Percentiles rank a stretch among this genome's conserved stretches.
Conservation (phyloP, 768 basidiomycete genomes). For the Trametes cingulata region DNA sequence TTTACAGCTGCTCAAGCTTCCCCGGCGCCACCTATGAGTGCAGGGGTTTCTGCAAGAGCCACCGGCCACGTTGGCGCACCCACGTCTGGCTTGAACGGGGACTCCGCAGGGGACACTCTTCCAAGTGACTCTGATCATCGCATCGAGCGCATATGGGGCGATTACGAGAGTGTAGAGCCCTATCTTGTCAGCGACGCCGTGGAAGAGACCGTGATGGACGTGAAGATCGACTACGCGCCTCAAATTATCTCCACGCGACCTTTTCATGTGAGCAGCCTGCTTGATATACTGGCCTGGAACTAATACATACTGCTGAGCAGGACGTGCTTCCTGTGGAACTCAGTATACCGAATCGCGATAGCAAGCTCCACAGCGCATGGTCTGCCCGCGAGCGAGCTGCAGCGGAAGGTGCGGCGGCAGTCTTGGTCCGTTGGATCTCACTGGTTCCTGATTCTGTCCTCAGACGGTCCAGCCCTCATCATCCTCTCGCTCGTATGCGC, state of each 20-base stretch:
- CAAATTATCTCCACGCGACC: slow-evolving; percentile 46
- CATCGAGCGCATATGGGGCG: slow-evolving; percentile 82
- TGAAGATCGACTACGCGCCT: slow-evolving; percentile 57
- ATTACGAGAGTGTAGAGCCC: slow-evolving; percentile 81
- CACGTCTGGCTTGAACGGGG: slow-evolving; percentile 8
- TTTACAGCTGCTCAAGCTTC: slow-evolving; percentile 36
- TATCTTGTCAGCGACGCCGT: slow-evolving; percentile 53
- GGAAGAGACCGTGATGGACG: slow-evolving; percentile 51
- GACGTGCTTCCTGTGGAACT: slow-evolving; percentile 80
- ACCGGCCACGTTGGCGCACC: slow-evolving; percentile 1
- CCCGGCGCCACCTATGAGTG: slow-evolving; percentile 35
- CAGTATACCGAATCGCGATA: slow-evolving; percentile 65
- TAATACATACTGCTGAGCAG: slow-evolving; percentile 34
- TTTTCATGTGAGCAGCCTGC: slow-evolving; percentile 53
- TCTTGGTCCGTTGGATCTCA: neutral
- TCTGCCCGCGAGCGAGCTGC: slow-evolving; percentile 48
- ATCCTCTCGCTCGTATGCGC: slow-evolving; percentile 85
- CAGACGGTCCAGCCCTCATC: slow-evolving; percentile 88
- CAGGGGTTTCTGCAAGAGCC: neutral
- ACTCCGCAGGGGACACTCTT: slow-evolving; percentile 38
- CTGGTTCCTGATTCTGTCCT: neutral
- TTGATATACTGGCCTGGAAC: too few species aligned
- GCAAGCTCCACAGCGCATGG: slow-evolving; percentile 42
- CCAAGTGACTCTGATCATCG: slow-evolving; percentile 84
- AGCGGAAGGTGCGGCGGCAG: slow-evolving; percentile 52